Base-by-base conservation (phyloP, 2,329 filamentous ascomycete species). In the Phialophora tarda region DNA sequence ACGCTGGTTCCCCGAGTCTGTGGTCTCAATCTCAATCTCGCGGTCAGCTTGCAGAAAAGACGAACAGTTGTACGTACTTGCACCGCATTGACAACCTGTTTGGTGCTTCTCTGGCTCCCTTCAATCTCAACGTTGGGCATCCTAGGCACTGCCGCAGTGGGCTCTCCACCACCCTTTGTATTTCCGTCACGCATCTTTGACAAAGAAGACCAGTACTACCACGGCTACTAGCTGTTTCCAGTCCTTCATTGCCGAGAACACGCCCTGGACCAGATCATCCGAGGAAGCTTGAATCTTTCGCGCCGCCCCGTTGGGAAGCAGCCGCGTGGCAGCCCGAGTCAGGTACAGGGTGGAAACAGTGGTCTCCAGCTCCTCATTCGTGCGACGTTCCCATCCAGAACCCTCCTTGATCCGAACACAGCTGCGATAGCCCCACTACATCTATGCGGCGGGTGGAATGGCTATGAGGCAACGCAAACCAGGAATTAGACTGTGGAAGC, bases 391-490 rank as follows among this genome's bases (percentile, higher is more conserved):
- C n/a, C 14, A 24, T 23, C 59, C 23, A 32, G 24, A 32, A 30
- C 38, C 32, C 64, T 67, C 67, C 61, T 69, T 64, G 63, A 66
- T 66, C 55, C 63, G 53, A 38, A 58, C 38, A 24, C 26, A 23
- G 47, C 21, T 34, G 24, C 24, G 41, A 55, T 24, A n/a, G 26
- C 54, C 47, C 60, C 63, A 57, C 59, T 65, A 41, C 26, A 54
- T 21, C 54, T 30, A 30, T 51, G 55, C 24, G 21, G 59, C 24
- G n/a, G 24, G 51, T 21, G n/a, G 41, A 17, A 23, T 21, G 53
- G 59, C 34, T 51, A 63, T 12, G 55, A 30, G 28, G 59, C 41
- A 53, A 30, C 24, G 38, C 41, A 26, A 21, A 24, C 28, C 30
- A 50, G 62, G 21, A 48, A 30, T 30, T n/a, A 62, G 32, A 24